Evolutionary conservation across 2,329 filamentous ascomycete genomes (phyloP).

Genomic region (Fonsecaea monophora): DNA sequence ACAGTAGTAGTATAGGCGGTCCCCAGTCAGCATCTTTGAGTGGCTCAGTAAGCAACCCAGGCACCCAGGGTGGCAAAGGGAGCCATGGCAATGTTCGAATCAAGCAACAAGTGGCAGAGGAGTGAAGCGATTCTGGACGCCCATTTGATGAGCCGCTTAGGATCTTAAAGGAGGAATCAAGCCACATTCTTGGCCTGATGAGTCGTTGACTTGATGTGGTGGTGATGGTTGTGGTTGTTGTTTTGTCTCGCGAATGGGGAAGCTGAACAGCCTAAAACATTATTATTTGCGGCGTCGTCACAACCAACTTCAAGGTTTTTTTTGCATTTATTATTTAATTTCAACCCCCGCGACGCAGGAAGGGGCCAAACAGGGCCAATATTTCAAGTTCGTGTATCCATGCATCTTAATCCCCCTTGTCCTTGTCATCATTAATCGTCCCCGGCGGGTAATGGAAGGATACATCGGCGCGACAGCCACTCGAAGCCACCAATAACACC

Average conservation of each 20-base stretch:
- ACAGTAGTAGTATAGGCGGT: not conserved
- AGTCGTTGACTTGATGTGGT: not conserved
- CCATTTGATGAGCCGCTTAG: not conserved
- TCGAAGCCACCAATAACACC: not conserved
- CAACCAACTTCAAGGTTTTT: not conserved
- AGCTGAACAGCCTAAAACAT: not conserved
- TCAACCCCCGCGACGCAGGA: not conserved
- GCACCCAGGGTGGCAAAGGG: not conserved
- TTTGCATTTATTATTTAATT: not conserved
- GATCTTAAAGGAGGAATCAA: not conserved
- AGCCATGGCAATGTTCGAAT: not conserved
- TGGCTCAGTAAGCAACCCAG: slow-evolving; percentile 13
- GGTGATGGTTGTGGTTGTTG: not conserved
- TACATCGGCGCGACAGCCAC: not conserved
- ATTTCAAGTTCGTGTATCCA: not conserved
- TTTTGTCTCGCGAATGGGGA: not conserved
- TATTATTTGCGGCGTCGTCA: not conserved
- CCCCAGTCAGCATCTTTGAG: slow-evolving; percentile 8
- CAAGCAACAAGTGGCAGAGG: slow-evolving; percentile 5
- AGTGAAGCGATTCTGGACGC: not conserved
- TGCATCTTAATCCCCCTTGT: not conserved
- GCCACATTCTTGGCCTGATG: not conserved
- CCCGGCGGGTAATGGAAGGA: not conserved
- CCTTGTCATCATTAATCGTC: not conserved
- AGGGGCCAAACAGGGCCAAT: not conserved